Conservation (phyloP, 2,329 filamentous ascomycete genomes). For the Coniochaeta prunicola region DNA sequence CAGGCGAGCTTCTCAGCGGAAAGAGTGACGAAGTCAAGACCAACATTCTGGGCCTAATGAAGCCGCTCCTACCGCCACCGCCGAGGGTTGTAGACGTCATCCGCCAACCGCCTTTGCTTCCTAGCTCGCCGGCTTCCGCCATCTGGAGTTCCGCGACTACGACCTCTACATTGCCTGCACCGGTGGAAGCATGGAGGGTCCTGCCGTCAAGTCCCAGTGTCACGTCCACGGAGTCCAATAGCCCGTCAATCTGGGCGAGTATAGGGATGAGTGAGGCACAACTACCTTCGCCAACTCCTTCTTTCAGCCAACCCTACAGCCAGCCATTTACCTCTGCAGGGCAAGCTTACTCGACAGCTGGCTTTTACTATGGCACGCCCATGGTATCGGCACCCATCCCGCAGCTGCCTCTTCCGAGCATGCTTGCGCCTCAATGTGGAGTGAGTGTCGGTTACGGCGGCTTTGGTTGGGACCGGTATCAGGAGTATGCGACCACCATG, state of each 20-base stretch:
- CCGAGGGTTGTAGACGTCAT: slow-evolving; percentile 86
- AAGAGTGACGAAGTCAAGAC: slow-evolving; percentile 91
- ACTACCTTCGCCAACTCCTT: slow-evolving; percentile 70
- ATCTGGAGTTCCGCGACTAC: slow-evolving; percentile 75
- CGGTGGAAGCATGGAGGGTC: slow-evolving; percentile 84
- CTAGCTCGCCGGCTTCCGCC: slow-evolving; percentile 67
- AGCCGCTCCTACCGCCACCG: slow-evolving; percentile 77
- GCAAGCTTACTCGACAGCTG: slow-evolving; percentile 66
- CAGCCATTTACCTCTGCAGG: slow-evolving; percentile 68
- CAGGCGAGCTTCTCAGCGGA: slow-evolving; percentile 84
- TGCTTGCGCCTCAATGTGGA: slow-evolving; percentile 79
- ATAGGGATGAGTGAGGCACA: slow-evolving; percentile 69
- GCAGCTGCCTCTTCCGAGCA: slow-evolving; percentile 75
- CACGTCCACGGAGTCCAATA: slow-evolving; percentile 56
- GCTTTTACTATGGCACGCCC: slow-evolving; percentile 74
- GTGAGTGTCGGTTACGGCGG: slow-evolving; percentile 67
- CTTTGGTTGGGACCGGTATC: slow-evolving; percentile 75
- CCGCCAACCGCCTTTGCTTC: slow-evolving; percentile 76
- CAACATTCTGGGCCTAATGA: slow-evolving; percentile 76
- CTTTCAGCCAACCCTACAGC: slow-evolving; percentile 61
- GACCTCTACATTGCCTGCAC: slow-evolving; percentile 57
- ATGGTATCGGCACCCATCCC: slow-evolving; percentile 68
- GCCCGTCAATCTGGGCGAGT: slow-evolving; percentile 69
- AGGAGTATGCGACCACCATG: slow-evolving; percentile 81
- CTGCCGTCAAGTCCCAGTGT: slow-evolving; percentile 82